These are phyloP conservation scores for Colletotrichum musae DNA, from an alignment of 2,329 filamentous ascomycete genomes.

Conservation along the genomic window DNA sequence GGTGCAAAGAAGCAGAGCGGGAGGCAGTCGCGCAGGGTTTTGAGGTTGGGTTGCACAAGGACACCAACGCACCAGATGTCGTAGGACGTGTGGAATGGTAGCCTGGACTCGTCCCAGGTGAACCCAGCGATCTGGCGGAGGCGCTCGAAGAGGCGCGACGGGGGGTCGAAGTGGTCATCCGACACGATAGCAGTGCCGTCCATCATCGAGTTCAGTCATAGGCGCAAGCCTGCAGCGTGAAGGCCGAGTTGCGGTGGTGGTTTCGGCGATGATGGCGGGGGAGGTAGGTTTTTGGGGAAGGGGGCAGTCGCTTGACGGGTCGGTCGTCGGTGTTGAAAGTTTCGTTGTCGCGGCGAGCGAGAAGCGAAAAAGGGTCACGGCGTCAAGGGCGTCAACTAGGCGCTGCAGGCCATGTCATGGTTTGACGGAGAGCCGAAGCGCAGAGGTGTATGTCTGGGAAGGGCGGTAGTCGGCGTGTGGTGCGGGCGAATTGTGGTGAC, in stretches of 20 bases:
- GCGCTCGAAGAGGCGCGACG: conserved; percentile 79
- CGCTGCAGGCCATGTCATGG: conserved; percentile 32
- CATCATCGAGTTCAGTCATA: conserved; percentile 58
- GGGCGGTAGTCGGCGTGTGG: background rate
- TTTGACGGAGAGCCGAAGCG: conserved; percentile 5
- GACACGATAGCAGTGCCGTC: conserved; percentile 64
- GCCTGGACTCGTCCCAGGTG: conserved; percentile 78
- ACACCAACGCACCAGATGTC: conserved; percentile 80
- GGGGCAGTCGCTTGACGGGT: conserved; percentile 4
- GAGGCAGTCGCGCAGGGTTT: conserved; percentile 3
- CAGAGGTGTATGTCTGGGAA: conserved; percentile 5
- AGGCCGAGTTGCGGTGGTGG: conserved; percentile 36
- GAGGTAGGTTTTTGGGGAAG: conserved; percentile 27
- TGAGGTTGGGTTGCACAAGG: conserved; percentile 9
- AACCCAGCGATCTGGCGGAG: conserved; percentile 81
- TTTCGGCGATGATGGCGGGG: conserved; percentile 44
- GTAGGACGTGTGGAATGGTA: conserved; percentile 78
- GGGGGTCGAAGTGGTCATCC: conserved; percentile 73
- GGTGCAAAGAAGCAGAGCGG: conserved; percentile 7
- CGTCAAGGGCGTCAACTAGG: conserved; percentile 33
- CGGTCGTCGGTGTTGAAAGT: background rate
- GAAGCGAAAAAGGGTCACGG: background rate
- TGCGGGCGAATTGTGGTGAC: conserved; percentile 2
- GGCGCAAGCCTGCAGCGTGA: conserved; percentile 40
- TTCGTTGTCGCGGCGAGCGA: conserved; percentile 16